phyloP scores from a whole-genome alignment of 495 filamentous ascomycete genomes.

The Tuber aestivum region DNA sequence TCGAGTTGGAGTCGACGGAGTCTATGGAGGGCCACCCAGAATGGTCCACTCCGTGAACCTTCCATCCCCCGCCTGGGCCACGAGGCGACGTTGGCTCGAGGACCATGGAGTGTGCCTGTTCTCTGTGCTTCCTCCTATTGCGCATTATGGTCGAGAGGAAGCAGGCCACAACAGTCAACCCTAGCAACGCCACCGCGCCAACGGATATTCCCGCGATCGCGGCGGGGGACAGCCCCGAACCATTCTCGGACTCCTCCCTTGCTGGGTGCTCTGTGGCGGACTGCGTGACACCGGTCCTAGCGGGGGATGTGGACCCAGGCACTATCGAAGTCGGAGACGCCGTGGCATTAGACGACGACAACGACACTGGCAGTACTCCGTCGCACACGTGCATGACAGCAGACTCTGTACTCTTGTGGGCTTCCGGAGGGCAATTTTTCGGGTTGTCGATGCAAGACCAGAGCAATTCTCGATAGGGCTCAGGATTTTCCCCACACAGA shows the following conservation, averaged over 20 bases:
- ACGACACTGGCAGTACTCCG: not conserved
- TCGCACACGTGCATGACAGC: constrained; percentile 17
- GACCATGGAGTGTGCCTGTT: constrained; percentile 21
- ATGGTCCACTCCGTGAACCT: not conserved
- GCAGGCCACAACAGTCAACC: constrained; percentile 15
- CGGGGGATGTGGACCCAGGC: not conserved
- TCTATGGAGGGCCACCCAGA: constrained; percentile 30
- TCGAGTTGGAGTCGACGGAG: constrained; percentile 11
- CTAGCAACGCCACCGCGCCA: constrained; percentile 18
- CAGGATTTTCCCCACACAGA: constrained; percentile 16
- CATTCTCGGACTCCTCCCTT: constrained; percentile 2
- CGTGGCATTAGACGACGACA: constrained; percentile 1
- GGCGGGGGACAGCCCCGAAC: constrained; percentile 10
- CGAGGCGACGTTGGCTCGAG: constrained; percentile 23
- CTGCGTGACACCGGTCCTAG: not conserved
- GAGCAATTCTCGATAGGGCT: constrained; percentile 12
- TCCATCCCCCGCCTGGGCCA: constrained; percentile 20
- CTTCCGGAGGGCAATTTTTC: not conserved
- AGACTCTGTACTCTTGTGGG: constrained; percentile 7
- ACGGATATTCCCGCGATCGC: constrained; percentile 28
- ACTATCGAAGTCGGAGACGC: not conserved
- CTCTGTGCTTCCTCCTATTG: constrained; percentile 18
- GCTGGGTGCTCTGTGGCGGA: not conserved
- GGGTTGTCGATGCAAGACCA: constrained; percentile 26
- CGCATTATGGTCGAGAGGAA: constrained; percentile 15